Evolutionary conservation across 768 basidiomycete species (phyloP), one percentile per base, ranked within the genome.

Genomic region (Asterophora lycoperdoides): DNA sequence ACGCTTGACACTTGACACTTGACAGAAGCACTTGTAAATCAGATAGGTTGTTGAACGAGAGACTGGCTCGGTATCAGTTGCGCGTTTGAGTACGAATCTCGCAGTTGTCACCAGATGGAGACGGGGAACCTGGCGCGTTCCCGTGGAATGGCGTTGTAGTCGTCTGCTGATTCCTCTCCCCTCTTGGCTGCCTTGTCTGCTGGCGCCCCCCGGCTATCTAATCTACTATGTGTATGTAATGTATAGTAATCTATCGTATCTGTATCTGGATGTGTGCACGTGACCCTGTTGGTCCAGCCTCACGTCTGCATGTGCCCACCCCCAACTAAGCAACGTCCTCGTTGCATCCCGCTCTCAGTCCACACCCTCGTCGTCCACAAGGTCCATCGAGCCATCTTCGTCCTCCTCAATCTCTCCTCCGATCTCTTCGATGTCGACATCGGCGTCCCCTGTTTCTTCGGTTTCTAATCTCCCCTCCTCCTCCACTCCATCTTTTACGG

Each of bases 241-340:
- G 23, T 23, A 23, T n/a, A 6, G 23, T 23, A 23, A 23, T 23
- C 23, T 23, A 23, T 23, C 6, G 23, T 23, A 23, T 23, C 23
- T 23, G 23, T 23, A 23, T 23, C 23, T 23, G 23, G 35, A 15
- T 36, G n/a, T 36, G 17, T 7, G 35, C 35, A 17, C n/a, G n/a
- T n/a, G n/a, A 36, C 14, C 35, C 35, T 38, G 37, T 1, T 19
- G 37, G 37, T 10, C 37, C 37, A 11, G 17, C 9, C 11, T 17
- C 37, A 17, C 37, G 8, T 15, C 36, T 51, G n/a, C 43, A 51
- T 51, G 36, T 51, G 36, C 42, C 37, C 49, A 32, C 49, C 42
- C 30, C 37, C 33, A 8, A 36, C n/a, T 13, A 35, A 36, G 42
- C 43, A 41, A 36, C 29, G 43, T 51, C 49, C 49, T 44, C 23